A percentile compares a stretch with the other conserved stretches of the same genome.
Conservation (phyloP, 140 eudicot genomes). For the Flaveria floridana region DNA sequence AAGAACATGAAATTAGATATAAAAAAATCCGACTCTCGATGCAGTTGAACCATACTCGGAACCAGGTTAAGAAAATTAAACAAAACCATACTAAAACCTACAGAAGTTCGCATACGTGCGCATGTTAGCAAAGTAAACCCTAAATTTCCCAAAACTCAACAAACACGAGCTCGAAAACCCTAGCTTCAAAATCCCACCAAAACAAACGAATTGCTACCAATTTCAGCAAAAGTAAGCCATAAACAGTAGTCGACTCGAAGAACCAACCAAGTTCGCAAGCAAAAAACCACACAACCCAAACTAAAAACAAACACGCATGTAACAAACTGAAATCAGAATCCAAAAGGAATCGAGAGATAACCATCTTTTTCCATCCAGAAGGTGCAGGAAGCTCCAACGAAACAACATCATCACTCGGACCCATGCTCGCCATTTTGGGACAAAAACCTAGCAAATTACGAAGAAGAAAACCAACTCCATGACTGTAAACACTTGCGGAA, state of each 20-base stretch:
- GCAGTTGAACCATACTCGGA: neutral
- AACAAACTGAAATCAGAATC: neutral
- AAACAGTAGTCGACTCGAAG: conserved; percentile 18
- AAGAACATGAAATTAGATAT: neutral
- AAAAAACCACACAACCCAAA: conserved; percentile 21
- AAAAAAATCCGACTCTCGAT: neutral
- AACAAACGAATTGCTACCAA: conserved; percentile 27
- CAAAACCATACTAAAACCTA: conserved; percentile 4
- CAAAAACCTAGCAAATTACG: conserved; percentile 31
- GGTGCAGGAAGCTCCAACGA: conserved; percentile 82
- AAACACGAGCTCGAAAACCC: conserved; percentile 30
- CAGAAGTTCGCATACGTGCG: neutral
- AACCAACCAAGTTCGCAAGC: conserved; percentile 19
- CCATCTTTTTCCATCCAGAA: conserved; percentile 76
- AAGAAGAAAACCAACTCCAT: conserved; percentile 22
- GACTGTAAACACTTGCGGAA: conserved; percentile 20
- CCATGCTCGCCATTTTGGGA: conserved; percentile 54
- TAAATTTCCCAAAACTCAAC: conserved; percentile 32
- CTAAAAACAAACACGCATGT: neutral
- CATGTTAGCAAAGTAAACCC: conserved; percentile 7
- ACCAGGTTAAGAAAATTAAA: neutral
- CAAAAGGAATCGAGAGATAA: conserved; percentile 35
- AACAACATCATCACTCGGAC: conserved; percentile 52
- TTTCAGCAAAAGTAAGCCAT: conserved; percentile 16
- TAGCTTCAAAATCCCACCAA: conserved; percentile 25